A percentile compares a stretch with the other conserved stretches of the same genome.
Conservation (phyloP, 2,329 filamentous ascomycete genomes). For the Amylocarpus encephaloides region DNA sequence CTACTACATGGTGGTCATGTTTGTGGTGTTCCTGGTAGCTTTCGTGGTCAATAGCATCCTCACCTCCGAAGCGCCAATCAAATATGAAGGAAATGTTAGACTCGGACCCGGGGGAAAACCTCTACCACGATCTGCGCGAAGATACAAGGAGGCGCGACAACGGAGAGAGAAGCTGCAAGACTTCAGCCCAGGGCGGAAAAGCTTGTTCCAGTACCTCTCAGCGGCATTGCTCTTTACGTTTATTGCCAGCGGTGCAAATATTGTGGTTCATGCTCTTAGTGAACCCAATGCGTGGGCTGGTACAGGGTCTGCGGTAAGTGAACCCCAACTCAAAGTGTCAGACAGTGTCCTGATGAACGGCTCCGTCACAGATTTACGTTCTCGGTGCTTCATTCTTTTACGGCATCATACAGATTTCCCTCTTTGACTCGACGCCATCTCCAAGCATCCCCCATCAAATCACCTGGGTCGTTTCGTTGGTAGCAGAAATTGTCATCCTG, state of each 20-base stretch:
- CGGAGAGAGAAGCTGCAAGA: constrained; percentile 37
- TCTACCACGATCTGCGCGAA: constrained; percentile 47
- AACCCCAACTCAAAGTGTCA: constrained; percentile 1
- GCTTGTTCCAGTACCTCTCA: constrained; percentile 70
- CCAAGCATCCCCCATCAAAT: constrained; percentile 74
- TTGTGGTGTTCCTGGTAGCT: constrained; percentile 56
- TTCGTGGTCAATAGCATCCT: constrained; percentile 57
- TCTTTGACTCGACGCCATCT: constrained; percentile 76
- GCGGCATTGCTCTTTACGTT: constrained; percentile 68
- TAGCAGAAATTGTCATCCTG: constrained; percentile 68
- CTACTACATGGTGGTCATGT: constrained; percentile 56
- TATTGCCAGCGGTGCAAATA: constrained; percentile 64
- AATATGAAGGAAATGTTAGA: constrained; percentile 35
- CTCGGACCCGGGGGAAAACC: constrained; percentile 86
- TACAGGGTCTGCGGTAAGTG: constrained; percentile 65
- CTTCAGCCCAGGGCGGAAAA: constrained; percentile 61
- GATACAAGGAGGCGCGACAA: constrained; percentile 39
- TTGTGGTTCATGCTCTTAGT: constrained; percentile 68
- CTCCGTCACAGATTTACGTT: constrained; percentile 64
- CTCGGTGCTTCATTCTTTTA: constrained; percentile 83
- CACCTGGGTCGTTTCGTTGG: constrained; percentile 69
- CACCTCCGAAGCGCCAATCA: constrained; percentile 36
- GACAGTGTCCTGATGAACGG: constrained; percentile 15
- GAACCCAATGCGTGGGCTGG: constrained; percentile 76
- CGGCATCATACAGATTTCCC: constrained; percentile 75